Conservation (phyloP, 2,329 filamentous ascomycete genomes). For the Apiospora rasikravindrae region DNA sequence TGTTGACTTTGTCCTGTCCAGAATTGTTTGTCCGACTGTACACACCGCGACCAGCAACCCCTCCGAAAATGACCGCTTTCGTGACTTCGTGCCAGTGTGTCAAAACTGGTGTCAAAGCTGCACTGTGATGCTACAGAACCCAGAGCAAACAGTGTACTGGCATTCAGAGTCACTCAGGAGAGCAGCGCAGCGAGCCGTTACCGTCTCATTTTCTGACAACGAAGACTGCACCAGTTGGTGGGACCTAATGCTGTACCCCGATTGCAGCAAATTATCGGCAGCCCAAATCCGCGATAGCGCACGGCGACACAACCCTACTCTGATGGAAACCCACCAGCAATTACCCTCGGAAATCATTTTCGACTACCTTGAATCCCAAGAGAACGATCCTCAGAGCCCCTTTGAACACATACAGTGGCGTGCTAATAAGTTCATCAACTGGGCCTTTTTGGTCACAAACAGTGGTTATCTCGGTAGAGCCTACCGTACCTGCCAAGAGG, state of each 20-base stretch:
- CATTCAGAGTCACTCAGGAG: background rate
- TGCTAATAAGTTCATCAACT: background rate
- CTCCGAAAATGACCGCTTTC: background rate
- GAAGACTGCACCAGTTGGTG: background rate
- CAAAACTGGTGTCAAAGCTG: background rate
- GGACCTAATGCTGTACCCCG: background rate
- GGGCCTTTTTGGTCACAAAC: background rate
- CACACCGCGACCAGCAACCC: background rate
- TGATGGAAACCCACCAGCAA: background rate
- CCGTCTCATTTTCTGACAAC: rapidly evolving
- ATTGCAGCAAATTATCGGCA: background rate
- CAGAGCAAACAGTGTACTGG: background rate
- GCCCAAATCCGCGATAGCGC: background rate
- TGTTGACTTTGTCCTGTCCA: background rate
- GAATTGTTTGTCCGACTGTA: background rate
- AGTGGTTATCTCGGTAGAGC: background rate
- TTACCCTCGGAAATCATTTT: background rate
- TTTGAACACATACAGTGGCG: background rate
- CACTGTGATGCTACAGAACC: background rate
- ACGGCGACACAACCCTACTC: background rate
- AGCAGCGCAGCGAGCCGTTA: background rate
- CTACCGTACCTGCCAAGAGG: background rate
- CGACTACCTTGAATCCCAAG: background rate
- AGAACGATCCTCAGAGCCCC: background rate
- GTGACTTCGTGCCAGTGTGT: background rate